Evolutionary conservation across 2,329 filamentous ascomycete genomes (phyloP), one percentile per base, ranked within the genome.

Genomic region (Ambrosiella cleistominuta): DNA sequence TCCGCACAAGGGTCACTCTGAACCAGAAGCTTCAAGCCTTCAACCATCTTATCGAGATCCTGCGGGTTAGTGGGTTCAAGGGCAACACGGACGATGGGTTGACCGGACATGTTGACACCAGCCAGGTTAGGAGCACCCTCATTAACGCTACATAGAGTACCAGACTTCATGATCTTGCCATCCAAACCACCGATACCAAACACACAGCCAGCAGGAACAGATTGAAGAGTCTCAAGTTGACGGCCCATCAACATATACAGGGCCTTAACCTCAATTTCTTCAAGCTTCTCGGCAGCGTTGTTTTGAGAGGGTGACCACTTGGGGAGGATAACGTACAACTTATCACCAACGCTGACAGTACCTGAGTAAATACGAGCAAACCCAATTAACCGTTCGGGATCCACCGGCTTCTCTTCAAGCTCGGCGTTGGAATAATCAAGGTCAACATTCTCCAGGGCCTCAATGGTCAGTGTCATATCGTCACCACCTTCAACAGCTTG

Each of bases 181-280:
- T 93, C 90, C 1, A 98, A 79, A 1, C 93, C 93, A 38, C 85
- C 88, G 57, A 98, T 93, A 27, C 93, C 93, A 66, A 98, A 97
- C 3, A 98, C 86, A 7, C 95, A 90, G 49, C 93, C 93, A 0
- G 93, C 91, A 5, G 91, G 91, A 0, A 97, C 91, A 0, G 85
- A 85, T 13, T 81, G 78, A 0, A 98, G 78, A 1, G 84, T 78
- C 66, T 97, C 91, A 3, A 98, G 74, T 60, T 85, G 85, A 60
- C 91, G 80, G 37, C 93, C 93, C 93, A 98, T 98, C 57, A 98
- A 81, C 68, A 98, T 83, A 69, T 98, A 98, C 1, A 98, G 75
- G 1, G 87, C 87, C 13, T 83, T 90, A 55, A 98, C 82, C 0
- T 81, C 91, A 42, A 95, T 83, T 66, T 90, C 89, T 63, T 86